Evolutionary conservation across 768 basidiomycete genomes (phyloP).

Genomic region (Megacollybia marginata): DNA sequence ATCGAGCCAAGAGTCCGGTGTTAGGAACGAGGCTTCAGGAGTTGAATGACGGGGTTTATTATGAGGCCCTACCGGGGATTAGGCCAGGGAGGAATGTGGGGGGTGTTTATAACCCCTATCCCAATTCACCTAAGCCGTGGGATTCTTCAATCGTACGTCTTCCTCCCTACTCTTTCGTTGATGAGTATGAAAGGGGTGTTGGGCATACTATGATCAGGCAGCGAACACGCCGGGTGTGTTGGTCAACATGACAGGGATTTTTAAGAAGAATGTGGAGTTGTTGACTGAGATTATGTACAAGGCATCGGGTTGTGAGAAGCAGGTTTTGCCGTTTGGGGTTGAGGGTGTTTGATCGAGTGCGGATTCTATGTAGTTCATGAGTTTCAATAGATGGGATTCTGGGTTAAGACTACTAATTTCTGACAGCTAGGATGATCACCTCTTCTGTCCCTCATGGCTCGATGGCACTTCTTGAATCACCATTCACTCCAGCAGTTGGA

Average conservation of each 20-base stretch:
- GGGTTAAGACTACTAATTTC: too few species aligned
- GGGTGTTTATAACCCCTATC: constrained; percentile 4
- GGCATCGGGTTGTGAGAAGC: background rate
- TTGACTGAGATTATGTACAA: background rate
- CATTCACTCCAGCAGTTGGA: too few species aligned
- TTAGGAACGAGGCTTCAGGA: background rate
- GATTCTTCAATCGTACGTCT: constrained; percentile 1
- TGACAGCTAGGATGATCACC: too few species aligned
- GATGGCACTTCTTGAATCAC: too few species aligned
- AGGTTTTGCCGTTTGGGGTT: background rate
- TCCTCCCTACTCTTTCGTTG: background rate
- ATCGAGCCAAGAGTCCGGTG: constrained; percentile 2
- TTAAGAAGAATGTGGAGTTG: constrained; percentile 7
- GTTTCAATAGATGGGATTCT: too few species aligned
- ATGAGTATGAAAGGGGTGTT: too few species aligned
- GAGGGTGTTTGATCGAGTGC: too few species aligned
- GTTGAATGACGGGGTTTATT: background rate
- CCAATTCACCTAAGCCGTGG: constrained; percentile 4
- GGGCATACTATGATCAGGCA: constrained; percentile 3
- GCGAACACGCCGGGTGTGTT: constrained; percentile 2
- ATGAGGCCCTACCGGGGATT: background rate
- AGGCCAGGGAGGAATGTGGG: constrained; percentile 4
- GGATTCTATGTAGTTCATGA: too few species aligned
- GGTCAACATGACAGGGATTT: constrained; percentile 5
- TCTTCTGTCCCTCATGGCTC: too few species aligned